These are phyloP conservation scores for Corylus americana DNA, from an alignment of 306 rosid species.

Conservation along the genomic window DNA sequence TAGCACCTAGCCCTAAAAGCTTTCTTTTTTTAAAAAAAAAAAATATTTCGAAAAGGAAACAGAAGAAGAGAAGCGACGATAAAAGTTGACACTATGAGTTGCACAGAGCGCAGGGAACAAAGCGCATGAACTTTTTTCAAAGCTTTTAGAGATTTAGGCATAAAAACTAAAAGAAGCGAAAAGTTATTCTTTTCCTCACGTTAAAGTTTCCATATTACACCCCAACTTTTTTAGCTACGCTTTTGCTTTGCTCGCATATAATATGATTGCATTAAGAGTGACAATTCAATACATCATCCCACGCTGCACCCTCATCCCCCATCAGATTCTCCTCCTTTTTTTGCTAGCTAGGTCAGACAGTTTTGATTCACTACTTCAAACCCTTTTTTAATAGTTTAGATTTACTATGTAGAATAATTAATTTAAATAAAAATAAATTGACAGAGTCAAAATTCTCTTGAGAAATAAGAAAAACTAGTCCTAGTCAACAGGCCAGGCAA, in stretches of 20 bases:
- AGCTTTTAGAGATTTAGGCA: slow-evolving; percentile 25
- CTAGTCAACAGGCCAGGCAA: no score
- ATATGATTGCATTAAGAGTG: not conserved
- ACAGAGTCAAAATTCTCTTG: no score
- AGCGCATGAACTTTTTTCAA: slow-evolving; percentile 55
- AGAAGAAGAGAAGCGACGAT: slow-evolving; percentile 30
- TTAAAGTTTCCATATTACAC: slow-evolving; percentile 1
- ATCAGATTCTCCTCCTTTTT: not conserved
- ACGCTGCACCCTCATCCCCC: not conserved
- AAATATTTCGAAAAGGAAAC: slow-evolving; percentile 16
- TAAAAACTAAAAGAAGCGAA: slow-evolving; percentile 11
- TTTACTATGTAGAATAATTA: no score
- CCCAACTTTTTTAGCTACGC: not conserved
- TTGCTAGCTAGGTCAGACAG: not conserved
- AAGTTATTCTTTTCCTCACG: slow-evolving; percentile 36
- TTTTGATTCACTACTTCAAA: not conserved
- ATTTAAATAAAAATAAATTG: no score
- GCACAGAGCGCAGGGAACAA: slow-evolving; percentile 52
- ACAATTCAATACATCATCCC: not conserved
- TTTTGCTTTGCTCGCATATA: not conserved
- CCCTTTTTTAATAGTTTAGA: no score
- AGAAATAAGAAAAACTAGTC: no score
- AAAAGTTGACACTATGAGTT: slow-evolving; percentile 48
- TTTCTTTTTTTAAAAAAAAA: slow-evolving; percentile 16
- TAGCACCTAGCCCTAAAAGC: slow-evolving; percentile 28